phyloP scores from a whole-genome alignment of 1,284 basidiomycete species.

The Marasmius tenuissimus region DNA sequence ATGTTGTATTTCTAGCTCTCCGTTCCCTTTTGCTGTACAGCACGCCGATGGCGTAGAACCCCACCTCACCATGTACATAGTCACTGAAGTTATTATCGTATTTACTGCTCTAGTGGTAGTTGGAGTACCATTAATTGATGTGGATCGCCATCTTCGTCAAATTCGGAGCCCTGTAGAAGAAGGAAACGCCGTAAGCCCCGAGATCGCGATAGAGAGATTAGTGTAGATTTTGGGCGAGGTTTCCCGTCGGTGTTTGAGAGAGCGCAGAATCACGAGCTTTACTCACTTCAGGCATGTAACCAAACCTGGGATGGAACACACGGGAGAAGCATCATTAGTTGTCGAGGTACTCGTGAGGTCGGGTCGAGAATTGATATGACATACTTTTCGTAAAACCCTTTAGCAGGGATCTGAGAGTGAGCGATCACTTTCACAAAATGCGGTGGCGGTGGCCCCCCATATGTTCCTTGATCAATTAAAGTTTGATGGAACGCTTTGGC shows the following conservation, averaged over 20 bases:
- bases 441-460: neutral
- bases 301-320: slow-evolving; percentile 48
- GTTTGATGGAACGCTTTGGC: slow-evolving; percentile 25
- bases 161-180: slow-evolving; percentile 60
- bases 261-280: neutral
- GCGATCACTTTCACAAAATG: slow-evolving; percentile 42
- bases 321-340: slow-evolving; percentile 6
- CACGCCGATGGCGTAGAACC: neutral
- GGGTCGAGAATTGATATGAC: neutral
- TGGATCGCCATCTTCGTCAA: slow-evolving; percentile 79
- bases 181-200: slow-evolving; percentile 2
- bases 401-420: slow-evolving; percentile 72
- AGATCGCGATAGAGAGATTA: neutral
- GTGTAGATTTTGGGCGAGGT: neutral
- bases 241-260: neutral
- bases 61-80: slow-evolving; percentile 3
- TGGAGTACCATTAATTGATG: slow-evolving; percentile 74
- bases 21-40: slow-evolving; percentile 1
- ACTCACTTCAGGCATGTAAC: slow-evolving; percentile 66
- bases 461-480: slow-evolving; percentile 18
- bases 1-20: slow-evolving; percentile 15
- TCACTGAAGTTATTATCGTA: slow-evolving; percentile 17
- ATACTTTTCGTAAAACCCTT: slow-evolving; percentile 73
- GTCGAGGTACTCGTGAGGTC: neutral
- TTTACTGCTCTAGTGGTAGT: slow-evolving; percentile 40